Evolutionary conservation across 768 basidiomycete species (phyloP).

Genomic region (Floccularia luteovirens): DNA sequence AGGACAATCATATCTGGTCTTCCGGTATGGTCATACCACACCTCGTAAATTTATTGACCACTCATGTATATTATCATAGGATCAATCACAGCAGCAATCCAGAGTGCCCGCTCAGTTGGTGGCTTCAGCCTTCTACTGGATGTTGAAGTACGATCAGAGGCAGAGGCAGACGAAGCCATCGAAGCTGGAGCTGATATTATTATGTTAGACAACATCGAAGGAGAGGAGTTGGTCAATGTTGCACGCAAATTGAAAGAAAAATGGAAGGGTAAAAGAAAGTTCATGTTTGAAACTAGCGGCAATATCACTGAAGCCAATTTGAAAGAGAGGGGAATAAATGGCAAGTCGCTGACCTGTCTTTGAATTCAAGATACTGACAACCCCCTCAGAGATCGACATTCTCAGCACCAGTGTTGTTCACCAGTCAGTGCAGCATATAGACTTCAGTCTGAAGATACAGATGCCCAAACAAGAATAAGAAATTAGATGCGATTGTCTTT

Average conservation of each 20-base stretch:
- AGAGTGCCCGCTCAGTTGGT: constrained; percentile 79
- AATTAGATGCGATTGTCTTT: neutral
- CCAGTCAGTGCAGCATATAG: constrained; percentile 89
- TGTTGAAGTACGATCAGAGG: constrained; percentile 85
- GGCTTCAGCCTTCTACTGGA: constrained; percentile 91
- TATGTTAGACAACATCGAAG: constrained; percentile 94
- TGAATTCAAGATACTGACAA: neutral
- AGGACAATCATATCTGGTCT: constrained; percentile 99
- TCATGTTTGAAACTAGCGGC: constrained; percentile 90
- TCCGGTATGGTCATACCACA: constrained; percentile 61
- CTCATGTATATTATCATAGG: constrained; percentile 30
- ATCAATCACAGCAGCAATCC: constrained; percentile 84
- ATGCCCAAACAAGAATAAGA: constrained; percentile 33
- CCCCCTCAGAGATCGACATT: constrained; percentile 79
- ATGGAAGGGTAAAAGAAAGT: constrained; percentile 78
- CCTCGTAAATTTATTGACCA: constrained; percentile 2
- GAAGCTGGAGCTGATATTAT: constrained; percentile 91
- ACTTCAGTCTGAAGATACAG: constrained; percentile 96
- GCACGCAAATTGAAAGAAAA: constrained; percentile 68
- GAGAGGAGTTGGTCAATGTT: constrained; percentile 56
- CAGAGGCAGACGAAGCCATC: constrained; percentile 95
- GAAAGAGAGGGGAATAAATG: constrained; percentile 71
- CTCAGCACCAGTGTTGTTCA: constrained; percentile 87
- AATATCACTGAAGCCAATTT: constrained; percentile 89
- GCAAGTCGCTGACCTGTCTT: constrained; percentile 31